A percentile compares a stretch with the other conserved stretches of the same genome.
These are phyloP conservation scores for Lithohypha guttulata DNA, from an alignment of 2,329 filamentous ascomycete species.

Conservation along the genomic window DNA sequence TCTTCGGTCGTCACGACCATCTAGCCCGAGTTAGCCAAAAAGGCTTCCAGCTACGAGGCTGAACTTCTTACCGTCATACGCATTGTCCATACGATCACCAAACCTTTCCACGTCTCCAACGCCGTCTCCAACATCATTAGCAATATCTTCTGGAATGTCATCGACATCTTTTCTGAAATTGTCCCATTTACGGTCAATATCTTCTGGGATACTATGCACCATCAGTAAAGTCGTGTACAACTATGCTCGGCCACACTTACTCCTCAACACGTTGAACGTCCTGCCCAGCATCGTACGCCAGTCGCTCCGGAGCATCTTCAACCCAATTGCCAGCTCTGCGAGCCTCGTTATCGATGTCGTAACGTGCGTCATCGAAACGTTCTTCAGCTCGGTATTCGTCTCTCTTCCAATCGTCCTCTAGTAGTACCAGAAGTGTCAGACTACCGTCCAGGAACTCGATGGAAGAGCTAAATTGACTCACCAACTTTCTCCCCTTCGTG, in stretches of 20 bases:
- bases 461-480: slow-evolving; percentile 16
- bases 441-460: neutral
- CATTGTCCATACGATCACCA: slow-evolving; percentile 32
- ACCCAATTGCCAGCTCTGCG: slow-evolving; percentile 16
- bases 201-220: slow-evolving; percentile 29
- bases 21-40: too few relatives aligned
- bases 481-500: slow-evolving; percentile 36
- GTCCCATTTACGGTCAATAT: slow-evolving; percentile 28
- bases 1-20: slow-evolving; percentile 15
- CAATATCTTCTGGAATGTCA: slow-evolving; percentile 28
- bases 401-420: slow-evolving; percentile 28
- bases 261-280: slow-evolving; percentile 34
- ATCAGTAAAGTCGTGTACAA: too few relatives aligned
- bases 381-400: slow-evolving; percentile 27
- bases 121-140: slow-evolving; percentile 30
- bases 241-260: too few relatives aligned
- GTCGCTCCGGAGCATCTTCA: slow-evolving; percentile 34
- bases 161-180: slow-evolving; percentile 26
- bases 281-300: slow-evolving; percentile 34
- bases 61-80: slow-evolving; percentile 36
- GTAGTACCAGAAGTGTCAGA: neutral
- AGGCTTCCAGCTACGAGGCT: too few relatives aligned
- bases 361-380: slow-evolving; percentile 13
- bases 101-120: slow-evolving; percentile 36
- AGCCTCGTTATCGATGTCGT: slow-evolving; percentile 1